Evolutionary conservation across 768 basidiomycete species (phyloP).

Genomic region (Pleurotus tuoliensis): DNA sequence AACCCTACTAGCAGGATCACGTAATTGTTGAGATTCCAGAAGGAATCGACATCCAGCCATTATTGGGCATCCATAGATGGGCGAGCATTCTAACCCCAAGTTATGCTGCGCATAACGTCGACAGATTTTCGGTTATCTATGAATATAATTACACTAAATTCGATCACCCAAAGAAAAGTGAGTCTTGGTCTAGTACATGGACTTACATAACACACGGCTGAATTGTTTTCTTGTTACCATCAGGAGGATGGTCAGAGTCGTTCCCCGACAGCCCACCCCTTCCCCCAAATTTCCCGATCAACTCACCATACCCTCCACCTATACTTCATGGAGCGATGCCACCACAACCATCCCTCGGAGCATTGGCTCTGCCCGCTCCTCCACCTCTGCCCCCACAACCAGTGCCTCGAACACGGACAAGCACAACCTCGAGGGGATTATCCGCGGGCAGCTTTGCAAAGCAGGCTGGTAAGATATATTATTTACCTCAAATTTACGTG

Average conservation of each 20-base stretch:
- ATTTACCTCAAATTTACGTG: no score
- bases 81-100: not conserved
- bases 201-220: no score
- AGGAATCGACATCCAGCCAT: not conserved
- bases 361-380: not conserved
- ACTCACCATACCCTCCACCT: not conserved
- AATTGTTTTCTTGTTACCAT: not conserved
- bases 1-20: not conserved
- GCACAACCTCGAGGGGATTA: no score
- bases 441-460: no score
- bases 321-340: not conserved
- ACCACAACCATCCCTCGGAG: not conserved
- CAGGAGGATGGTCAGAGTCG: constrained; percentile 2
- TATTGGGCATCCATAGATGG: constrained; percentile 2
- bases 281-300: not conserved
- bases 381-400: no score
- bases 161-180: not conserved
- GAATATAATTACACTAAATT: constrained; percentile 1
- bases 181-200: not conserved
- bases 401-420: no score
- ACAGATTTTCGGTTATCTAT: constrained; percentile 1
- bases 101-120: not conserved
- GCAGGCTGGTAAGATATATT: no score
- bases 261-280: not conserved
- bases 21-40: constrained; percentile 3